phyloP scores from a whole-genome alignment of 1,284 basidiomycete genomes.

The Ceratobasidium sp. region DNA sequence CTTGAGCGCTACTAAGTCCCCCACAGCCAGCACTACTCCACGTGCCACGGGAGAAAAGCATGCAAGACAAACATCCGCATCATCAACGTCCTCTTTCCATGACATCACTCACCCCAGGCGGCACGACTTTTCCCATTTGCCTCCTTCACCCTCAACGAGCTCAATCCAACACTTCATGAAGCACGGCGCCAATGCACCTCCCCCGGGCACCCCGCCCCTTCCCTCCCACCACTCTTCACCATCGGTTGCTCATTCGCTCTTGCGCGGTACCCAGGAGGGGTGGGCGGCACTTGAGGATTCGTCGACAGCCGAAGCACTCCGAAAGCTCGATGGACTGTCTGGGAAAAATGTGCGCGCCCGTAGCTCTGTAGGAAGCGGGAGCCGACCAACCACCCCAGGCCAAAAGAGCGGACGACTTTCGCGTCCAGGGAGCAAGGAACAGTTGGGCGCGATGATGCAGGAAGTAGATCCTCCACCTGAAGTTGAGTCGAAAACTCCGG shows the following conservation, averaged over 20 bases:
- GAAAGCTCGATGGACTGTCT: slow-evolving; percentile 90
- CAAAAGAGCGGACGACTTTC: slow-evolving; percentile 57
- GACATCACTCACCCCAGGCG: slow-evolving; percentile 49
- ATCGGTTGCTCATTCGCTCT: slow-evolving; percentile 73
- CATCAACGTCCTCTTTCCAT: slow-evolving; percentile 71
- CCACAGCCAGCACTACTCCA: slow-evolving; percentile 44
- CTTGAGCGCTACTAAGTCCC: slow-evolving; percentile 54
- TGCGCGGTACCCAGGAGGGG: slow-evolving; percentile 82
- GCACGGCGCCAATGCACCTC: slow-evolving; percentile 54
- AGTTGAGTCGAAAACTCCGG: not conserved
- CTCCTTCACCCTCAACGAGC: slow-evolving; percentile 83
- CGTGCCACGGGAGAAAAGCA: slow-evolving; percentile 45
- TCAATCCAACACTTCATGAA: slow-evolving; percentile 84
- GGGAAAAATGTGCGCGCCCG: slow-evolving; percentile 67
- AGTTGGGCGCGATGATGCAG: slow-evolving; percentile 15
- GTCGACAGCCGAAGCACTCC: slow-evolving; percentile 87
- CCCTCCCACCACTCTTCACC: slow-evolving; percentile 51
- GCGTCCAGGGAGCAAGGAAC: slow-evolving; percentile 68
- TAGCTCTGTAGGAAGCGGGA: slow-evolving; percentile 67
- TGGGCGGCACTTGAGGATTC: slow-evolving; percentile 85
- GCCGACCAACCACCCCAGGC: slow-evolving; percentile 77
- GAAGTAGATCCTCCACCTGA: slow-evolving; percentile 26
- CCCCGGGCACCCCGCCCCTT: slow-evolving; percentile 54
- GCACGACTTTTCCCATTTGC: slow-evolving; percentile 85
- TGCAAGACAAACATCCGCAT: slow-evolving; percentile 39